Evolutionary conservation across 2,329 filamentous ascomycete genomes (phyloP), one percentile per base, ranked within the genome.

Genomic region (Aspergillus alliaceus): DNA sequence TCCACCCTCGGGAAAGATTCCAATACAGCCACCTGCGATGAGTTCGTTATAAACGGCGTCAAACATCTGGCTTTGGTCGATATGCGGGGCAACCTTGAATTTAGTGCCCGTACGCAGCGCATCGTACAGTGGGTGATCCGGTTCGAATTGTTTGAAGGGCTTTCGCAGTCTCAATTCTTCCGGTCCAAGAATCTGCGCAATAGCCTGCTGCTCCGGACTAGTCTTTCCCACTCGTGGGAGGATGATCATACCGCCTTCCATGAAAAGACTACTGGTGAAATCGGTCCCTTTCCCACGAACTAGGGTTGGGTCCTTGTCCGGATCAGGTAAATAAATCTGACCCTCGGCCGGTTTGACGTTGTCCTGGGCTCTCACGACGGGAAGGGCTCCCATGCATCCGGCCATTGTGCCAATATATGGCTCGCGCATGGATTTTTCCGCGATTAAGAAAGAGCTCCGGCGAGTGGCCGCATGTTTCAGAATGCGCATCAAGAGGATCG

Each of bases 1-100:
- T 68, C 93, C 93, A 64, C 93, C 93, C 77, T 99, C 93, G 2
- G 93, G 93, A 74, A 98, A 99, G 69, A 99, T 97, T 61, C 93
- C 95, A 53, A 98, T 90, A 71, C 92, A 96, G 18, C 93, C 93
- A 46, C 91, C 92, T 35, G 84, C 83, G 64, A 88, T 87, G 34
- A 99, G 82, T 29, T 91, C 86, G 63, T 88, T 84, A 75, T 97
- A 97, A 15, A 99, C 93, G 22, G 91, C 90, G 72, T 96, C 87
- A 76, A 98, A 98, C 31, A 98, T 93, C 66, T 91, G 86, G 25
- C 89, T 93, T 78, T 98, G 93, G 72, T 98, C 92, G 37, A 97
- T 92, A 69, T 97, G 92, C 3, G 93, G 93, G 2, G 93, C 92
- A 40, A 92, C 81, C 77, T 95, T 95, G 80, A 89, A 98, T 65